A percentile compares a stretch with the other conserved stretches of the same genome.
Conservation (phyloP, 2,329 filamentous ascomycete genomes). For the Alternaria sp. region DNA sequence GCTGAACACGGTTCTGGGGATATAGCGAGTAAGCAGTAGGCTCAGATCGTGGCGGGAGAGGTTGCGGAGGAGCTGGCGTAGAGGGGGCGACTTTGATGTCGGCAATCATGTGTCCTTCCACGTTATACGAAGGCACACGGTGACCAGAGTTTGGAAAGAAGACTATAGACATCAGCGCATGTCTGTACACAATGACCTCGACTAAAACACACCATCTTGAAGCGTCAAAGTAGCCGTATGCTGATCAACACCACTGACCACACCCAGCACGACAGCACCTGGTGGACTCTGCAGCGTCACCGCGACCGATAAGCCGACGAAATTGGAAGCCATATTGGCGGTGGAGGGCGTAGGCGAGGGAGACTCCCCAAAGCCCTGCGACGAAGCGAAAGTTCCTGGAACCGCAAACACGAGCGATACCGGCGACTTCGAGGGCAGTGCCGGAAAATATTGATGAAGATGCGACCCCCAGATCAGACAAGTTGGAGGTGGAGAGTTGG, state of each 20-base stretch:
- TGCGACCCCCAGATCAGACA: conserved; percentile 18
- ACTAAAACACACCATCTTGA: conserved; percentile 67
- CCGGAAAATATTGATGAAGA: not conserved
- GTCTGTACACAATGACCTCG: not conserved
- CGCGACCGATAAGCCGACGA: conserved; percentile 78
- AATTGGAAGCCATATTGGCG: conserved; percentile 67
- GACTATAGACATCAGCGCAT: conserved; percentile 49
- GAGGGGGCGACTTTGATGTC: conserved; percentile 64
- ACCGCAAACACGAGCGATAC: conserved; percentile 1
- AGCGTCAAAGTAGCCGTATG: conserved; percentile 69
- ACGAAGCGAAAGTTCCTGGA: conserved; percentile 12
- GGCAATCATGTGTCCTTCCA: conserved; percentile 66
- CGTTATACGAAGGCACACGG: conserved; percentile 61
- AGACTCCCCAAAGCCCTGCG: conserved; percentile 8
- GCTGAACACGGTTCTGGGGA: conserved; percentile 27
- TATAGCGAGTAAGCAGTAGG: conserved; percentile 34
- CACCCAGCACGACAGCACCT: conserved; percentile 71
- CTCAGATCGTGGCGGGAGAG: conserved; percentile 28
- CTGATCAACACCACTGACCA: conserved; percentile 74
- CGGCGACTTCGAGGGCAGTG: not conserved
- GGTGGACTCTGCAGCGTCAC: conserved; percentile 74
- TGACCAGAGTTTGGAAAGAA: conserved; percentile 64
- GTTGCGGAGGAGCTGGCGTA: conserved; percentile 30
- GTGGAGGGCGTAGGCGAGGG: conserved; percentile 1
- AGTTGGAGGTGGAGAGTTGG: conserved; percentile 17